Conservation (phyloP, 176 grass and related monocot genomes). For the Oropetium thomaeum region DNA sequence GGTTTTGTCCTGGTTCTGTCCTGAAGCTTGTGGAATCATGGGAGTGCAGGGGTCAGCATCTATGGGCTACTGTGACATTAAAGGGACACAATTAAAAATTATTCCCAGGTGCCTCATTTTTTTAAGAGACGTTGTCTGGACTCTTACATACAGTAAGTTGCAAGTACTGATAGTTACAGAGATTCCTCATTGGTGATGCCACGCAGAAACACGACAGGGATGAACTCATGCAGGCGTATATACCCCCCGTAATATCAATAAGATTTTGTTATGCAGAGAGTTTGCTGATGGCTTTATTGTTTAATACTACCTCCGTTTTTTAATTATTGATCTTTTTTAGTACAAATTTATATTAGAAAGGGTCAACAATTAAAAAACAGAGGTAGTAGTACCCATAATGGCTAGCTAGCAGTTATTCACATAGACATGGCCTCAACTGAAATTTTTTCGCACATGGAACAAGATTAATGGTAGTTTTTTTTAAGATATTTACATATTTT, state of each 20-base stretch:
- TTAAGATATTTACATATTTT: no score
- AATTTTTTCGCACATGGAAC: neutral
- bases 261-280: neutral
- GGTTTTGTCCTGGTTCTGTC: slow-evolving; percentile 27
- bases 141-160: neutral
- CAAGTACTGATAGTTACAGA: neutral
- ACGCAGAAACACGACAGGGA: neutral
- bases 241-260: neutral
- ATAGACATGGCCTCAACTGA: no score
- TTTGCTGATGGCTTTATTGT: neutral
- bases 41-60: slow-evolving; percentile 22
- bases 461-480: neutral
- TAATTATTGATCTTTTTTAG: no score
- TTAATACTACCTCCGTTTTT: no score
- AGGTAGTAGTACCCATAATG: no score
- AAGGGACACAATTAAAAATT: neutral
- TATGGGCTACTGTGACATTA: neutral
- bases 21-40: slow-evolving; percentile 36
- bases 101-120: slow-evolving; percentile 14
- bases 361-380: no score
- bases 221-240: neutral
- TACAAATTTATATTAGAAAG: no score
- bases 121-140: slow-evolving; percentile 10
- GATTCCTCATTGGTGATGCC: neutral
- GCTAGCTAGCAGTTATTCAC: no score